Evolutionary conservation across 2,329 filamentous ascomycete genomes (phyloP), one percentile per base, ranked within the genome.

Genomic region (Blastomyces silverae): DNA sequence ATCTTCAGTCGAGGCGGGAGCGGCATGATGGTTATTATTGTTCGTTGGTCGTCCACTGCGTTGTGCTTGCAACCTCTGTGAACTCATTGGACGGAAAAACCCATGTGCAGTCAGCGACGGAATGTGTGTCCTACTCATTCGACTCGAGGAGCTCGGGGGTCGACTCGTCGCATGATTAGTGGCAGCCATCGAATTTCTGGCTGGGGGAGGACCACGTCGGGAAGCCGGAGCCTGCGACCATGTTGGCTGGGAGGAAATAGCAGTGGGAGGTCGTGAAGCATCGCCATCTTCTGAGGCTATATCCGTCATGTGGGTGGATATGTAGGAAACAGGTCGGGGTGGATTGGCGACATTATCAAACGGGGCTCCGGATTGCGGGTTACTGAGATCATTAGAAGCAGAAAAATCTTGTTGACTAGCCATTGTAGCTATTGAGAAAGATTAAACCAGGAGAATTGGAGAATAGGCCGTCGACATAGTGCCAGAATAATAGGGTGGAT

Each of bases 11-110:
- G 75, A 72, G 22, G 71, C 70, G 37, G 68, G 69, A 42, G 72
- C 64, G 73, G 73, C 71, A 42, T 72, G 71, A 42, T 53, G 50
- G 6, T 17, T 53, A 31, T 68, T 72, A 64, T 31, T 62, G 48
- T 62, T 77, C 67, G 73, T 66, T 48, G 81, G 82, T 58, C 81
- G 80, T 69, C 81, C 85, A 68, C 88, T 87, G 75, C 93, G 84
- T 77, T 97, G 94, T 64, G 92, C 92, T 78, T 97, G 93, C 61
- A 97, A 81, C 75, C 91, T 89, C 75, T 96, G 92, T 31, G 93
- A 96, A 79, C 92, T 97, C 91, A 99, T 96, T 50, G 94, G 94
- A 28, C 89, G 89, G 74, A 96, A 96, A 79, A 99, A 97, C 63
- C 91, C 93, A 73, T 93, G 89, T 20, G 91, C 92, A 2, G 91